Conservation (phyloP, 768 basidiomycete species). For the Amanita polypyramis region DNA sequence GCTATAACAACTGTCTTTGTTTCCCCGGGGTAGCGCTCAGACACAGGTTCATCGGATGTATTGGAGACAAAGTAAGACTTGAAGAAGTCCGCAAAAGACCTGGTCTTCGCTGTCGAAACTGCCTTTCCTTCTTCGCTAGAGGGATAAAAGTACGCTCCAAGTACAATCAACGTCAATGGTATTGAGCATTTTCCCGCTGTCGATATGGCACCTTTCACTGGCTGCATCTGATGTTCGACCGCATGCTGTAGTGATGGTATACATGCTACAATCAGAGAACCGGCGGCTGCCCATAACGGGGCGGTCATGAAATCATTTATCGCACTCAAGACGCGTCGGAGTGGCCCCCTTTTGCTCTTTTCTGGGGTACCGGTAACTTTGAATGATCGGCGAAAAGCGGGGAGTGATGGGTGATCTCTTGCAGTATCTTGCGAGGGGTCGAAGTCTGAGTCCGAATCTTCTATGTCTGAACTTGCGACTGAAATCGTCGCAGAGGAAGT, state of each 20-base stretch:
- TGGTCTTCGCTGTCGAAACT: background rate
- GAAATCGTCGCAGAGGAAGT: conserved; percentile 11
- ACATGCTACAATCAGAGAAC: conserved; percentile 1
- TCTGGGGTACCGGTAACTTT: background rate
- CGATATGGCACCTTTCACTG: conserved; percentile 4
- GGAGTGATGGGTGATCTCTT: background rate
- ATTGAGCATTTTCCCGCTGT: conserved; percentile 7
- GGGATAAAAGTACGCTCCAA: conserved; percentile 8
- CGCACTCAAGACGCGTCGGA: background rate
- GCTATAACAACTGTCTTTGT: conserved; percentile 76
- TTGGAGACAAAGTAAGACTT: background rate
- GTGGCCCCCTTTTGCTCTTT: background rate
- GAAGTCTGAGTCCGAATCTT: conserved; percentile 15
- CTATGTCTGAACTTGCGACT: conserved; percentile 15
- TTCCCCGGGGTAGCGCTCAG: conserved; percentile 46
- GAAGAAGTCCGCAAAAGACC: background rate
- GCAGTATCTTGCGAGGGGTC: background rate
- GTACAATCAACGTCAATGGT: conserved; percentile 7
- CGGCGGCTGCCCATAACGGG: background rate
- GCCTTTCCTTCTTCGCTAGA: background rate
- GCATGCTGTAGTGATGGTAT: conserved; percentile 3
- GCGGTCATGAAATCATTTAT: conserved; percentile 1
- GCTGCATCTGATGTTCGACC: background rate
- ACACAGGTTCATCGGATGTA: conserved; percentile 1
- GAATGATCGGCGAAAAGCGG: background rate